phyloP scores from a whole-genome alignment of 192 early-diverging fungal genomes.

The Ambispora gerdemannii region DNA sequence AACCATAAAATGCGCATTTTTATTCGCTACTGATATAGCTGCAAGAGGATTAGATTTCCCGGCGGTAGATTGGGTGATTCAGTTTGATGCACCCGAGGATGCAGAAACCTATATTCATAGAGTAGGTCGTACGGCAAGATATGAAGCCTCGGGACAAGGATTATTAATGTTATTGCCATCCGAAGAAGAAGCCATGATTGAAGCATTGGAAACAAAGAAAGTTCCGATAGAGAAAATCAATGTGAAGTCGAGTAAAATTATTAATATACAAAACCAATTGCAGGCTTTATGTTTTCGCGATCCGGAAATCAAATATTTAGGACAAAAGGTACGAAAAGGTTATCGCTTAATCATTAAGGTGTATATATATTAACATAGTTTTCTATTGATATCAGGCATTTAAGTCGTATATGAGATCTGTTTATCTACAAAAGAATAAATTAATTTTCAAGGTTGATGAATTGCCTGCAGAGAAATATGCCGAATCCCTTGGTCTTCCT shows the following conservation, averaged over 20 bases:
- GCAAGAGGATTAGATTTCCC: constrained; percentile 97
- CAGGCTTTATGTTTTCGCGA: constrained; percentile 90
- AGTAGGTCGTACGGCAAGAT: constrained; percentile 95
- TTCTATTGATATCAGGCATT: constrained; percentile 62
- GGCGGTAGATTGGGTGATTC: constrained; percentile 98
- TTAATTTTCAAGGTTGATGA: constrained; percentile 81
- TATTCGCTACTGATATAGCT: constrained; percentile 95
- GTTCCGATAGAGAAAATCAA: constrained; percentile 90
- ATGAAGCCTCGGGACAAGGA: constrained; percentile 83
- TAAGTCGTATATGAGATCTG: constrained; percentile 90
- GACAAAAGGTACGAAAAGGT: constrained; percentile 67
- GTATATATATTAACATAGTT: constrained; percentile 5
- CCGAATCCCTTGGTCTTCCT: constrained; percentile 86
- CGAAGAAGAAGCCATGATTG: constrained; percentile 83
- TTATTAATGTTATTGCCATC: constrained; percentile 85
- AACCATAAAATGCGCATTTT: constrained; percentile 65
- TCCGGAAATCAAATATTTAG: constrained; percentile 94
- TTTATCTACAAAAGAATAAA: constrained; percentile 91
- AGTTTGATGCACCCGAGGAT: constrained; percentile 96
- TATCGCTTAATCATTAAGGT: constrained; percentile 15
- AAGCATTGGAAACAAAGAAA: constrained; percentile 64
- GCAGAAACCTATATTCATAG: constrained; percentile 97
- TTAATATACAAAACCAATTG: constrained; percentile 76
- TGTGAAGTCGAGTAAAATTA: constrained; percentile 78
- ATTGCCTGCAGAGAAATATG: constrained; percentile 84